These are phyloP conservation scores for Boletus rex-veris DNA, from an alignment of 768 basidiomycete species.

Conservation along the genomic window DNA sequence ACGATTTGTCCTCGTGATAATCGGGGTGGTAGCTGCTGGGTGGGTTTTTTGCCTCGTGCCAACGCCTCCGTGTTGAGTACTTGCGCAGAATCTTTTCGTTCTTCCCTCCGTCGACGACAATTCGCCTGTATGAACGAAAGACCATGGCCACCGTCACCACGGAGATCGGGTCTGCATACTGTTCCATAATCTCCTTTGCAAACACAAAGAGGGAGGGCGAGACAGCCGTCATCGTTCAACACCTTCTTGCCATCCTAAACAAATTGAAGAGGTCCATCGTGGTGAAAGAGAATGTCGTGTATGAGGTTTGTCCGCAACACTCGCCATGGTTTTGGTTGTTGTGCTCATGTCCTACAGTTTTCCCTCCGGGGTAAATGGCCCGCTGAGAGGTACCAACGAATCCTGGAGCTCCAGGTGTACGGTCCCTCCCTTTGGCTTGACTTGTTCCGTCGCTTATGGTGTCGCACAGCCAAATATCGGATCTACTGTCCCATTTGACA, in stretches of 20 bases:
- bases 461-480: constrained; percentile 56
- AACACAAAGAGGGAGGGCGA: constrained; percentile 51
- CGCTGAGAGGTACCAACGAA: constrained; percentile 65
- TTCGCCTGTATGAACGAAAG: constrained; percentile 68
- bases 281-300: constrained; percentile 55
- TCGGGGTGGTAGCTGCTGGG: constrained; percentile 78
- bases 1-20: constrained; percentile 65
- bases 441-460: background rate
- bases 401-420: constrained; percentile 67
- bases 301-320: constrained; percentile 48
- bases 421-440: constrained; percentile 13
- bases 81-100: constrained; percentile 58
- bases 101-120: constrained; percentile 71
- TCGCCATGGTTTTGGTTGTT: background rate
- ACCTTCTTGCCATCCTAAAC: constrained; percentile 67
- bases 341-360: constrained; percentile 42
- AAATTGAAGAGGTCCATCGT: constrained; percentile 65
- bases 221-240: constrained; percentile 53
- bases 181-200: constrained; percentile 71
- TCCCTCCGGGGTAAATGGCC: constrained; percentile 80
- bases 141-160: constrained; percentile 64
- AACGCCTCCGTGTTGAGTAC: background rate
- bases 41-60: constrained; percentile 27
- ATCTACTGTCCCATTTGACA: constrained; percentile 67
- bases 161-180: constrained; percentile 70